Evolutionary conservation across 306 rosid genomes (phyloP).

Genomic region (Lathyrus oleraceus): DNA sequence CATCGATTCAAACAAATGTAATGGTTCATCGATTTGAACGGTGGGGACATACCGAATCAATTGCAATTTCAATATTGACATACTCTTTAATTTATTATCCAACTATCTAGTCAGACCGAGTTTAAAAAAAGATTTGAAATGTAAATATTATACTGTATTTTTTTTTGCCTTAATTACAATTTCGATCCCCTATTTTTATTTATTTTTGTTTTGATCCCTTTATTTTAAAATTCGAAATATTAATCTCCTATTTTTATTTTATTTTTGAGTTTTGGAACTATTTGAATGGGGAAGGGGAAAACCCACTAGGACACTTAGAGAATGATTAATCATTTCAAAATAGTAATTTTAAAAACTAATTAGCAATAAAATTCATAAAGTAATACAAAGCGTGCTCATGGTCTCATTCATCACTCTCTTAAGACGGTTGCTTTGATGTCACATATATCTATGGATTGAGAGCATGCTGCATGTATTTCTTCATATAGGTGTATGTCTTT

Average conservation of each 20-base stretch:
- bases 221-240: no score
- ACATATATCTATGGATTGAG: not conserved
- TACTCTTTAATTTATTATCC: no score
- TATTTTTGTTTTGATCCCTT: no score
- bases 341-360: not conserved
- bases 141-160: not conserved
- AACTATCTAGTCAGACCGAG: no score
- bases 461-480: not conserved
- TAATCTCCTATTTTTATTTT: no score
- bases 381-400: not conserved
- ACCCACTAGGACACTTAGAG: not conserved
- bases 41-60: no score
- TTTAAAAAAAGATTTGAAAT: not conserved
- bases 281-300: not conserved
- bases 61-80: no score
- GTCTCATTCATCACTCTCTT: not conserved
- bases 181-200: no score
- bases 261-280: no score
- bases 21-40: no score
- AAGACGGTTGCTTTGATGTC: not conserved
- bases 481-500: not conserved
- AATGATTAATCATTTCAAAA: not conserved
- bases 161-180: not conserved
- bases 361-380: not conserved
- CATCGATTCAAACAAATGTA: no score